These are phyloP conservation scores for Alternaria angustiovoidea DNA, from an alignment of 2,329 filamentous ascomycete species.

Conservation along the genomic window DNA sequence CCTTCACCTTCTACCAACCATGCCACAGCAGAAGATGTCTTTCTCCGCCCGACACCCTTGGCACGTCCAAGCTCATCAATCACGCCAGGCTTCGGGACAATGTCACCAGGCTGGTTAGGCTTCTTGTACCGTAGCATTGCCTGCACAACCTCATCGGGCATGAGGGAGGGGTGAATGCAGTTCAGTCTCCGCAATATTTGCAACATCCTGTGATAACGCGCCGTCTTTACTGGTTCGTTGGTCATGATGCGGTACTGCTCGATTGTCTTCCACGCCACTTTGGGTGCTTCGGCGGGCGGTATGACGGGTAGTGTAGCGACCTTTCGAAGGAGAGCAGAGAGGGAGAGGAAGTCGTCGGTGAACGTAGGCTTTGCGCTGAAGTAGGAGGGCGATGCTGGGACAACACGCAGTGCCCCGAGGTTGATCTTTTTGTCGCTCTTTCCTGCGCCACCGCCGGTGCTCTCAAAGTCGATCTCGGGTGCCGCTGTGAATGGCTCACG, in stretches of 20 bases:
- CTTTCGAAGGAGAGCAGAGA: constrained; percentile 75
- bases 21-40: constrained; percentile 83
- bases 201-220: constrained; percentile 81
- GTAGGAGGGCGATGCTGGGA: constrained; percentile 91
- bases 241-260: constrained; percentile 71
- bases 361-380: constrained; percentile 87
- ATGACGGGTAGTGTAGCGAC: constrained; percentile 77
- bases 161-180: constrained; percentile 80
- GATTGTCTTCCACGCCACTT: constrained; percentile 81
- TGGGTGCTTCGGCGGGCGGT: constrained; percentile 70
- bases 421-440: constrained; percentile 23
- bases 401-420: constrained; percentile 66
- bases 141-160: constrained; percentile 72
- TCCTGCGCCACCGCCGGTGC: constrained; percentile 15
- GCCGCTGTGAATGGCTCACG: constrained; percentile 52
- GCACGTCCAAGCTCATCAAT: constrained; percentile 82
- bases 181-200: constrained; percentile 81
- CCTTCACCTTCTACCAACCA: constrained; percentile 93
- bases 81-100: constrained; percentile 67
- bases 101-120: constrained; percentile 74
- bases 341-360: constrained; percentile 80
- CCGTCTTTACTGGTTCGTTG: constrained; percentile 60
- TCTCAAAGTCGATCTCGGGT: constrained; percentile 55
- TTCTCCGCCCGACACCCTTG: constrained; percentile 82
- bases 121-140: constrained; percentile 76